Evolutionary conservation across 2,329 filamentous ascomycete genomes (phyloP).

Genomic region (Pseudopithomyces chartarum): DNA sequence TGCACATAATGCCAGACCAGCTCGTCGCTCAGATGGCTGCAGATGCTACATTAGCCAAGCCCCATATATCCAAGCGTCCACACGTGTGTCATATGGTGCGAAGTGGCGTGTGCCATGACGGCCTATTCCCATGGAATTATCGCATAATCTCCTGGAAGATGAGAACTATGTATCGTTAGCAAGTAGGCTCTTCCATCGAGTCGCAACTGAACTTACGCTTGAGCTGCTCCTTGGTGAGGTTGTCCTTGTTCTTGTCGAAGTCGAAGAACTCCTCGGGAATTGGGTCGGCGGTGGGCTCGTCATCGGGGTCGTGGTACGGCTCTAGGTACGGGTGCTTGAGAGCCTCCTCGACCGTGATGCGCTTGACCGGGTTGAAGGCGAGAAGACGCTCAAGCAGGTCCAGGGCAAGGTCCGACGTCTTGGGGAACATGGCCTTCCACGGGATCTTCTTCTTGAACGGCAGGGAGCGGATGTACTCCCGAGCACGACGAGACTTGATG

Average conservation of each 20-base stretch:
- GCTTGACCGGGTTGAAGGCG: constrained; percentile 98
- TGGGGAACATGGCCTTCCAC: constrained; percentile 95
- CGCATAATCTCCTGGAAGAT: constrained; percentile 98
- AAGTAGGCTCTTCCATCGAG: not conserved
- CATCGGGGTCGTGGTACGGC: constrained; percentile 97
- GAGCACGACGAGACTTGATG: constrained; percentile 95
- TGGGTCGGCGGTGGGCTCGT: constrained; percentile 93
- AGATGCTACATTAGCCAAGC: constrained; percentile 10
- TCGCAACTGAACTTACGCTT: constrained; percentile 66
- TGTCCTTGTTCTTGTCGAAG: constrained; percentile 99
- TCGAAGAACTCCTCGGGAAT: constrained; percentile 99
- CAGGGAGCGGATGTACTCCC: constrained; percentile 96
- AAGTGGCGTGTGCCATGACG: constrained; percentile 14
- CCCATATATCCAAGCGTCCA: constrained; percentile 6
- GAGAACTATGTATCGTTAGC: constrained; percentile 59
- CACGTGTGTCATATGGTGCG: constrained; percentile 2
- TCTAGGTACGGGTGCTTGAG: constrained; percentile 97
- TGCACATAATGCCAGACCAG: constrained; percentile 30
- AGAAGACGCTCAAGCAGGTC: constrained; percentile 94
- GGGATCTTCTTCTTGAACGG: constrained; percentile 99
- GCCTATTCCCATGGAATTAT: constrained; percentile 45
- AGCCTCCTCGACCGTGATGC: constrained; percentile 96
- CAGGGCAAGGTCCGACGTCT: constrained; percentile 95
- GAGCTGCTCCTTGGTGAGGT: constrained; percentile 95
- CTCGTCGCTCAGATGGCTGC: constrained; percentile 29